Evolutionary conservation across 1,284 basidiomycete species (phyloP).

Genomic region (Malassezia psittaci): DNA sequence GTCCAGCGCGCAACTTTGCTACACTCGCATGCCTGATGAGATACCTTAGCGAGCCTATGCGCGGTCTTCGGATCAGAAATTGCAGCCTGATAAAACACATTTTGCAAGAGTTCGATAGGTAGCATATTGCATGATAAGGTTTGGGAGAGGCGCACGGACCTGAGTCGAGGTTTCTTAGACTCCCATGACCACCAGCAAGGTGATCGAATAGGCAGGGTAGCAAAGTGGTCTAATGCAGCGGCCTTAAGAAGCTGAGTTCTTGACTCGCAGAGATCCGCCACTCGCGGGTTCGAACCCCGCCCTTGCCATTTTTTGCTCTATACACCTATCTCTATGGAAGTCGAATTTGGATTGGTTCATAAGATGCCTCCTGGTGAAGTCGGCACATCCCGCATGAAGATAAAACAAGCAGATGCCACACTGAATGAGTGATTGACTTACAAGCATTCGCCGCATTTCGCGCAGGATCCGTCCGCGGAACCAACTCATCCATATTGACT

Average conservation of each 20-base stretch:
- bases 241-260: conserved; percentile 15
- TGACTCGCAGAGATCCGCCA: conserved; percentile 15
- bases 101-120: conserved; percentile 5
- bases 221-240: conserved; percentile 24
- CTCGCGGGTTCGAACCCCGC: conserved; percentile 22
- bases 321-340: neutral
- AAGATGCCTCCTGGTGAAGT: neutral
- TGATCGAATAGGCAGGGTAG: conserved; percentile 20
- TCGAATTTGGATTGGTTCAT: neutral
- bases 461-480: neutral
- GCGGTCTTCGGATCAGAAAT: conserved; percentile 17
- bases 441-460: conserved; percentile 10
- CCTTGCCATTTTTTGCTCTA: conserved; percentile 16
- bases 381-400: neutral
- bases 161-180: neutral
- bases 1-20: conserved; percentile 24
- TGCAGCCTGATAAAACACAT: neutral
- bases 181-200: neutral
- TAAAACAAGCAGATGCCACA: conserved; percentile 10
- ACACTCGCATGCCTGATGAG: conserved; percentile 21
- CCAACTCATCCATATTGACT: neutral
- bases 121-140: conserved; percentile 4
- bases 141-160: neutral
- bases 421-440: neutral
- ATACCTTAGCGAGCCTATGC: conserved; percentile 25